Base-by-base conservation (phyloP, 208 protist genomes). In the Balamuthia mandrillaris region DNA sequence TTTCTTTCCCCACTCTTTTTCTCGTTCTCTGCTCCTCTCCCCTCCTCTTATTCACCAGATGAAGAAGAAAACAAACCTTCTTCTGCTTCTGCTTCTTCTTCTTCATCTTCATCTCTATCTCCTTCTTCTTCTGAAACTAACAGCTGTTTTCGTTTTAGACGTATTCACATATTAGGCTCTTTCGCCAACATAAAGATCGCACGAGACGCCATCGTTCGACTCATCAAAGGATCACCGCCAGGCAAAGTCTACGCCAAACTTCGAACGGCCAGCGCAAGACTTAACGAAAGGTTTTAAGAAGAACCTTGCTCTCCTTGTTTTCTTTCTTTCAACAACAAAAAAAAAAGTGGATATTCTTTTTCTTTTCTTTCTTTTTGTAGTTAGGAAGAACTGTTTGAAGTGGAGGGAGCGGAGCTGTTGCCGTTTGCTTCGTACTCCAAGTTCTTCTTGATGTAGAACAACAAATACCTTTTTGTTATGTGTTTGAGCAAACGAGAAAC, bases 161-260 rank as follows among this genome's bases (percentile, higher is more conserved):
- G 96, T 66, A 97, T 99, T 52, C 98, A 98, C 93, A 95, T 99
- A 63, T 96, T 99, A 90, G 98, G 98, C 24, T 98, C 97, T 37
- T 98, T 97, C 77, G 91, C 95, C 74, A 99, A 99, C 90, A 99
- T 99, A 75, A 95, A 95, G 37, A 91, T 98, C 6, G 98, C 98
- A 0, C 92, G 96, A 29, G 95, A 99, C 65, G 97, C 98, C 5
- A 93, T 99, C 31, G 97, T 95, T 66, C 95, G 97, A 85, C 92
- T 99, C 1, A 99, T 99, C 90, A 90, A 98, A 24, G 98, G 98
- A 88, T 95, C 91, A 60, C 95, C 96, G 9, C 95, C 96, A 2
- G 94, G 95, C 39, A 98, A 99, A 93, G 97, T 99, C 56, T 98
- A 98, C 92, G 97, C 95, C 12, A 96, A 97, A 61, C 94, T 98